Evolutionary conservation across 179 eudicot genomes (phyloP).

Genomic region (Heliamphora pulchella): DNA sequence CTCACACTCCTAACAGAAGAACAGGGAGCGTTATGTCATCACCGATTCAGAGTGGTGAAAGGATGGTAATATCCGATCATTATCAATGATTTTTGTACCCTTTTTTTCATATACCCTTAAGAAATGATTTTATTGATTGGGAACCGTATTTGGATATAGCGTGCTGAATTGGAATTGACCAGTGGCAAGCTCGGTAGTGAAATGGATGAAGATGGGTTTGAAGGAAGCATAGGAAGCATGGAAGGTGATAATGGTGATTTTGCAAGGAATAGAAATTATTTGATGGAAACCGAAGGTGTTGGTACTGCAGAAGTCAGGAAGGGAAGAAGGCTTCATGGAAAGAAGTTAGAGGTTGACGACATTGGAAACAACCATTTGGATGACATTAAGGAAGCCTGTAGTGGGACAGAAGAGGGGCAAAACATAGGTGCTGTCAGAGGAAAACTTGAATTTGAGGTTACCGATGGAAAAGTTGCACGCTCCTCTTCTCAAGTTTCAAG

Average conservation of each 20-base stretch:
- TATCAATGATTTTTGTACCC: not conserved
- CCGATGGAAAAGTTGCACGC: constrained; percentile 37
- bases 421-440: constrained; percentile 35
- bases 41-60: constrained; percentile 37
- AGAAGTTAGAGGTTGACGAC: constrained; percentile 41
- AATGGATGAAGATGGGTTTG: constrained; percentile 59
- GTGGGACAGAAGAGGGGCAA: constrained; percentile 91
- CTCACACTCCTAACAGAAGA: constrained; percentile 61
- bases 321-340: constrained; percentile 42
- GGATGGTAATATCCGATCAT: constrained; percentile 36
- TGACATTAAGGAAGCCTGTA: constrained; percentile 84
- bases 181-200: constrained; percentile 51
- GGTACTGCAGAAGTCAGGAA: constrained; percentile 31
- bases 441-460: constrained; percentile 39
- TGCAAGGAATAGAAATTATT: constrained; percentile 30
- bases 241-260: constrained; percentile 71
- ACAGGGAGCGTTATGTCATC: constrained; percentile 34
- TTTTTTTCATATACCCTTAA: constrained; percentile 9
- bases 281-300: constrained; percentile 30
- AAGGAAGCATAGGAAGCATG: constrained; percentile 71
- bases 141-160: constrained; percentile 29
- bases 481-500: constrained; percentile 51
- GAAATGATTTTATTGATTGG: not conserved
- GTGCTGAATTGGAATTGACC: constrained; percentile 54
- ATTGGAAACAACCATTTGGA: constrained; percentile 41